Evolutionary conservation across 2,329 filamentous ascomycete species (phyloP), one percentile per base, ranked within the genome.

Genomic region (Alternaria viburni): DNA sequence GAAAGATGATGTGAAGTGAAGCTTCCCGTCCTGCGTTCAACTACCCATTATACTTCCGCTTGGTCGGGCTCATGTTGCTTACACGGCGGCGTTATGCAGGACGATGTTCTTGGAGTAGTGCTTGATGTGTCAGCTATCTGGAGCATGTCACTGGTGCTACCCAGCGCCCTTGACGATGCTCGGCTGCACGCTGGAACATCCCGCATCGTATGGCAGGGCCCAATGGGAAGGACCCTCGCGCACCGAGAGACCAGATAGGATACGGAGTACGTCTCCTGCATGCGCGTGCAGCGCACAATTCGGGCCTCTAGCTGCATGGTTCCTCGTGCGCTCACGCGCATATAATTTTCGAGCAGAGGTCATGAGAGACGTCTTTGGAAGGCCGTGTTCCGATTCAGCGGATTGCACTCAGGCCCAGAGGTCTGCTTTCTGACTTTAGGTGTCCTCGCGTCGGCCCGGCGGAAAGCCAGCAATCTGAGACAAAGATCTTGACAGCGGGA

Each of bases 401-500:
- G 3, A 19, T 12, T 28, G 10, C 9, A 50, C n/a, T 28, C 3
- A 36, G n/a, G 12, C 10, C 12, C 28, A n/a, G 12, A 19, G 9
- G n/a, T 21, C 43, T 28, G 36, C 25, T 3, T 25, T 46, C 1
- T 6, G 10, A 26, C 47, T 23, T 23, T 6, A n/a, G 19, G 19
- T 5, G 8, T 36, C 19, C 17, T 17, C 49, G 49, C 19, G 19
- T 26, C 57, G 57, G 25, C 25, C 47, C 57, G 41, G 17, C 30
- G 36, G 23, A 56, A 21, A 56, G 47, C 25, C 25, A 28, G 17
- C 13, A 17, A 41, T 41, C 36, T 17, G 36, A 41, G 19, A 32
- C 25, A 59, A 19, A 36, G 19, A 21, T 41, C 45, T 59, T 54
- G 57, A 59, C 57, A 59, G 57, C 57, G 57, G 57, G 49, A 47